Conservation (phyloP, 2,329 filamentous ascomycete genomes). For the Curvularia hawaiiensis region DNA sequence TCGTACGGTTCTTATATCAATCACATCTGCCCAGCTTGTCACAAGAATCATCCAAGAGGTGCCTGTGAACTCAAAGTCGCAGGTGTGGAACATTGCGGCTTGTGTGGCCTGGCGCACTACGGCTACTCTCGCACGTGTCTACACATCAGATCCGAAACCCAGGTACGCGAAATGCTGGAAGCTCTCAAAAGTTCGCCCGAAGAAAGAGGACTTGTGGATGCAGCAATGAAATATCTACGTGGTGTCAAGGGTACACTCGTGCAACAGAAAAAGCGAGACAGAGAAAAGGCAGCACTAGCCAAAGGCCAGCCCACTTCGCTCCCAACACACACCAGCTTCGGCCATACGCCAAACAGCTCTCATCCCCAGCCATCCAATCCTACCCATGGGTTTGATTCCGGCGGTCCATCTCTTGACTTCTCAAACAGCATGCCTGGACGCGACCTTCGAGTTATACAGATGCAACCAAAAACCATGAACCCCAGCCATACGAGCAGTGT, state of each 20-base stretch:
- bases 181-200: conserved; percentile 65
- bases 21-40: conserved; percentile 59
- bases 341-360: background rate
- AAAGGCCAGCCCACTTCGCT: conserved; percentile 6
- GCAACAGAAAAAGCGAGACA: conserved; percentile 55
- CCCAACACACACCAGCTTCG: background rate
- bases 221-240: conserved; percentile 62
- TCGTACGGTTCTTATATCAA: conserved; percentile 23
- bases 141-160: conserved; percentile 65
- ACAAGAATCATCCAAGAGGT: conserved; percentile 59
- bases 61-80: conserved; percentile 65
- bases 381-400: background rate
- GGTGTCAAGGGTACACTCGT: conserved; percentile 62
- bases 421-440: background rate
- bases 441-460: background rate
- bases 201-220: conserved; percentile 56
- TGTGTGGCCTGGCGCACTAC: conserved; percentile 68
- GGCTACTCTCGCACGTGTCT: conserved; percentile 63
- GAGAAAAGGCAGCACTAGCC: conserved; percentile 34
- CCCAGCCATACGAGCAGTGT: conserved; percentile 15
- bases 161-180: conserved; percentile 68
- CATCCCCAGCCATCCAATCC: background rate
- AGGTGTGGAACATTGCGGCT: conserved; percentile 65
- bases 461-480: background rate
- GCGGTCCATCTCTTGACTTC: background rate